Base-by-base conservation (phyloP, 495 filamentous ascomycete genomes). In the Aspergillus conjunctus region DNA sequence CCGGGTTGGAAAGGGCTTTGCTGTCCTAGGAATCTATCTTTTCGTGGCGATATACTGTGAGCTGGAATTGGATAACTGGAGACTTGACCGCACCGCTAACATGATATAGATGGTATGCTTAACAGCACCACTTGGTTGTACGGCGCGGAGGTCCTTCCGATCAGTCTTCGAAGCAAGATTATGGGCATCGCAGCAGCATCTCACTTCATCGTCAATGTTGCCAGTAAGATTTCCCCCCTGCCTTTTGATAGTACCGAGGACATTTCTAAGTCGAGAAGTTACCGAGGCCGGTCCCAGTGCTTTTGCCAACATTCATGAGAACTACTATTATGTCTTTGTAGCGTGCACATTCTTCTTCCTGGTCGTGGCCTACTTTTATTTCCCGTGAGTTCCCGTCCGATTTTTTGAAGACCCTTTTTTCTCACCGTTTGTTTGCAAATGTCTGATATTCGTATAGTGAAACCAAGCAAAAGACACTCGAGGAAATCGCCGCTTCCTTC, bases 61-160 rank as follows among this genome's bases (percentile, higher is more conserved):
- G 78, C 63, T 32, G 10, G 50, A 21, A 48, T 20, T 8, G 0
- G 17, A 48, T 8, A 18, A 20, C 15, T 22, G 4, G 1, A 12
- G 14, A 43, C 4, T 12, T 21, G 34, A 11, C 33, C 11, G 41
- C 31, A 32, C 7, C 14, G 17, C 41, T 56, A 49, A 61, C 17
- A n/a, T 58, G 20, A 5, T 18, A 15, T 49, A 82, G 81, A 86
- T 59, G 80, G 79, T 33, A 80, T 84, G 76, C 76, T 86, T 14
- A 85, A 85, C 72, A 81, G 77, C 61, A 85, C 82, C 9, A 85
- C 83, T 7, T 86, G 83, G 83, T 67, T 85, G 0, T 86, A 86
- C 60, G 83, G 83, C 12, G 81, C 83, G 30, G 83, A 86, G 66
- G 80, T 86, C 18, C 66, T 86, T 1, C 83, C 83, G 2, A 80